Evolutionary conservation across 768 basidiomycete species (phyloP).

Genomic region (Lactifluus subvellereus): DNA sequence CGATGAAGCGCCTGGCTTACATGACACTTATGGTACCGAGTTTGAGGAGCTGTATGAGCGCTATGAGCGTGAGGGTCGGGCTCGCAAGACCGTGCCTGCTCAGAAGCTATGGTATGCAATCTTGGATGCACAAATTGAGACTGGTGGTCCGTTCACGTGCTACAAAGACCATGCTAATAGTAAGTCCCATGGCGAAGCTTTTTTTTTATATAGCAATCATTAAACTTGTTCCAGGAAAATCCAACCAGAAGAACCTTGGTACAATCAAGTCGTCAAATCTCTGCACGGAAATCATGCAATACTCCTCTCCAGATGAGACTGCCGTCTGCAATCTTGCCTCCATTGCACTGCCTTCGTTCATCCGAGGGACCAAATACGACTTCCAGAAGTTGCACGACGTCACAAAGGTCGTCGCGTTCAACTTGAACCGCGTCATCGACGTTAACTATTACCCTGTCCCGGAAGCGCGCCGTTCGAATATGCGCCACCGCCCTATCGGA

Average conservation of each 20-base stretch:
- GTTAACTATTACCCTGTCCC: conserved; percentile 93
- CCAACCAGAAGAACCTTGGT: conserved; percentile 97
- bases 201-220: neutral
- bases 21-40: conserved; percentile 84
- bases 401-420: conserved; percentile 85
- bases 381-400: conserved; percentile 95
- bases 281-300: conserved; percentile 98
- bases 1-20: conserved; percentile 86
- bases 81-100: conserved; percentile 78
- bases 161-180: conserved; percentile 97
- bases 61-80: conserved; percentile 88
- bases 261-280: conserved; percentile 99
- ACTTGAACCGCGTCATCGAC: conserved; percentile 92
- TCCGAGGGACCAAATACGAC: conserved; percentile 78
- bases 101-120: conserved; percentile 99
- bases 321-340: conserved; percentile 99
- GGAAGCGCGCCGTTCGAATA: conserved; percentile 89
- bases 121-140: conserved; percentile 95
- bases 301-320: conserved; percentile 93
- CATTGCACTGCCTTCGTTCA: conserved; percentile 88
- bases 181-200: conserved; percentile 34
- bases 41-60: conserved; percentile 81
- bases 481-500: conserved; percentile 96
- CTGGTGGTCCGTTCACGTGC: conserved; percentile 97
- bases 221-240: conserved; percentile 58